Evolutionary conservation across 106 monocot species (phyloP), one percentile per base, ranked within the genome.

Genomic region (Posidonia australis): DNA sequence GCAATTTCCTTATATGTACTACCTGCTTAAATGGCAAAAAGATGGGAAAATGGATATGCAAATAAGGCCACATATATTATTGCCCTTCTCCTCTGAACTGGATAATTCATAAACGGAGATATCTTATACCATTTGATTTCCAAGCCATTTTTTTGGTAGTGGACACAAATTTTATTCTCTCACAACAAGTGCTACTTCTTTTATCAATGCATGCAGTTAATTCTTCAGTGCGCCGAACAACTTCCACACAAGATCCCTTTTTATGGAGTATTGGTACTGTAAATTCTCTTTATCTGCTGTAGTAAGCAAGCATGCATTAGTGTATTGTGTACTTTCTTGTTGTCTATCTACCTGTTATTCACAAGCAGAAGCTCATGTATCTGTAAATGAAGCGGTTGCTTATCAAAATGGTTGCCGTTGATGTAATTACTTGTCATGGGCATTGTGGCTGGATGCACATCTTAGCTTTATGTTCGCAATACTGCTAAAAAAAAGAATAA

Each of bases 161-260:
- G 29, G 10, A 26, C 23, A 13, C n/a, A n/a, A n/a, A 29, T 28
- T 26, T 58, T 58, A 14, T 26, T 58, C 26, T 58, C 17, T 9
- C 0, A 16, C 13, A 29, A 16, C 0, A 28, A 26, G 24, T 31
- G 24, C 26, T 58, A 14, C 25, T 58, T 58, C 17, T 58, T 11
- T 29, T 62, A 31, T 60, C 60, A 41, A 60, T 60, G 60, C 19
- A 13, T 62, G 48, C 81, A 94, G 93, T 77, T 89, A 30, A 72
- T 94, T 76, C 78, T 94, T 58, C 81, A 94, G 55, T 89, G 86
- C 65, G 86, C 86, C 18, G 89, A 94, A 46, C 89, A 94, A 68
- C 42, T 94, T 52, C 93, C 93, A 19, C 89, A 94, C 75, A 94
- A 94, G 73, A 82, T 80, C 58, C 93, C 93, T 31, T 86, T 94